Percentiles rank a stretch among this genome's conserved stretches.
phyloP scores from a whole-genome alignment of 1,284 basidiomycete genomes.

The Paramarasmius palmivorus region DNA sequence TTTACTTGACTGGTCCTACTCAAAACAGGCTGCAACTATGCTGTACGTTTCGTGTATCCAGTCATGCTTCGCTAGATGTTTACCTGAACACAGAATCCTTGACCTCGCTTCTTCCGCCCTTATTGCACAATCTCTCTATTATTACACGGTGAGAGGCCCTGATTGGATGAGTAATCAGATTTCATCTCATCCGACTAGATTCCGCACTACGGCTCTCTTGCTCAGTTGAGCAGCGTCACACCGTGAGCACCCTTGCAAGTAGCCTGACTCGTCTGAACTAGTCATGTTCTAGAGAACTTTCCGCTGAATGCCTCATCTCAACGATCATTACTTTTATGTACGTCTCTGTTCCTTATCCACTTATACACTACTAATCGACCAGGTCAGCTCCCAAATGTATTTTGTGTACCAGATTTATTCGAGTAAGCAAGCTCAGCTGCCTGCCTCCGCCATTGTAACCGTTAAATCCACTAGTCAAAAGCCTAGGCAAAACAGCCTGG shows the following conservation, averaged over 20 bases:
- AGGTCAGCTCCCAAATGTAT: slow-evolving; percentile 39
- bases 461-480: slow-evolving; percentile 20
- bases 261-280: too few relatives aligned
- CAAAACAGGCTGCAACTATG: slow-evolving; percentile 23
- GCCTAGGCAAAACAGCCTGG: slow-evolving; percentile 21
- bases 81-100: slow-evolving; percentile 18
- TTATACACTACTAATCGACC: not conserved
- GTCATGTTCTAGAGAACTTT: slow-evolving; percentile 29
- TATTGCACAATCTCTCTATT: slow-evolving; percentile 27
- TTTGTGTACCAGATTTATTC: slow-evolving; percentile 40
- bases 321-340: slow-evolving; percentile 39
- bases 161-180: not conserved
- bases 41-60: slow-evolving; percentile 16
- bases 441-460: not conserved
- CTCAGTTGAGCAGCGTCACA: slow-evolving; percentile 18
- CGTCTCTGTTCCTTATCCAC: slow-evolving; percentile 7
- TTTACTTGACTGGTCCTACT: not conserved
- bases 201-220: slow-evolving; percentile 26
- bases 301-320: slow-evolving; percentile 37
- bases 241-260: slow-evolving; percentile 9
- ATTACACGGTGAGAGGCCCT: slow-evolving; percentile 22
- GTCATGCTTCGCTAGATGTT: not conserved
- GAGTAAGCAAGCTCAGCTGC: slow-evolving; percentile 22
- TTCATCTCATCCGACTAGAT: slow-evolving; percentile 15
- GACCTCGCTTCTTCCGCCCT: slow-evolving; percentile 26